These are phyloP conservation scores for Nemania sp. DNA, from an alignment of 2,329 filamentous ascomycete species.

Conservation along the genomic window DNA sequence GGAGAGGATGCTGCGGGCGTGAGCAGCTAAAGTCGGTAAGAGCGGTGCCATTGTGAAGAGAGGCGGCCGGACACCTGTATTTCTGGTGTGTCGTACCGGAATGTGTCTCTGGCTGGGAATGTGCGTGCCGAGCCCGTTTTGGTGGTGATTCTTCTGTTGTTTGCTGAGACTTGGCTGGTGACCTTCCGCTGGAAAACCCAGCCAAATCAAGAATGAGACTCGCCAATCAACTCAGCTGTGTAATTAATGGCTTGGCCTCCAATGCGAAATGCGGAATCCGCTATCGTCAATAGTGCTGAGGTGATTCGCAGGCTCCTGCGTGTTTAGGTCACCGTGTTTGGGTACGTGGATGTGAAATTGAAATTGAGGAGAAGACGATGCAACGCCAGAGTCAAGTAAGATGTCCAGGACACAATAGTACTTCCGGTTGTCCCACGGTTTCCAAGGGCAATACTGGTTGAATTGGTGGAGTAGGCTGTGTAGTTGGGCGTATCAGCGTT, in stretches of 20 bases:
- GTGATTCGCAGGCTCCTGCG: constrained; percentile 8
- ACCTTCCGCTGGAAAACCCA: constrained; percentile 46
- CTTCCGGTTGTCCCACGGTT: constrained; percentile 43
- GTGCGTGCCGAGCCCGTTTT: constrained; percentile 19
- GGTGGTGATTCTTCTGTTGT: constrained; percentile 3
- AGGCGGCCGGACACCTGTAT: not conserved
- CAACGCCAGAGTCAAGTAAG: not conserved
- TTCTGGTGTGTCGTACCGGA: constrained; percentile 15
- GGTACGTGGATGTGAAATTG: not conserved
- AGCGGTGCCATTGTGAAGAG: constrained; percentile 50
- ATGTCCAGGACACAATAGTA: constrained; percentile 30
- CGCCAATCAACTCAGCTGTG: constrained; percentile 33
- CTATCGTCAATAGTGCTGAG: not conserved
- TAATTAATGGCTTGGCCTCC: constrained; percentile 9
- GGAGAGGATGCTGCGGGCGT: constrained; percentile 48
- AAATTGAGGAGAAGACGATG: constrained; percentile 10
- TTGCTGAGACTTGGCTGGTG: constrained; percentile 33
- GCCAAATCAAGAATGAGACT: constrained; percentile 40
- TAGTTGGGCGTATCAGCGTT: constrained; percentile 39
- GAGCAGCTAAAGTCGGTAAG: constrained; percentile 48
- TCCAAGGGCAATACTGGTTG: constrained; percentile 39
- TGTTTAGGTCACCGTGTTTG: constrained; percentile 18
- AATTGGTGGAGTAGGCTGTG: constrained; percentile 13
- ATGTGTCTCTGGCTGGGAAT: constrained; percentile 17
- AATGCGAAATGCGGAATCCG: constrained; percentile 8